phyloP scores from a whole-genome alignment of 768 basidiomycete species.

The Tulasnella sp. region DNA sequence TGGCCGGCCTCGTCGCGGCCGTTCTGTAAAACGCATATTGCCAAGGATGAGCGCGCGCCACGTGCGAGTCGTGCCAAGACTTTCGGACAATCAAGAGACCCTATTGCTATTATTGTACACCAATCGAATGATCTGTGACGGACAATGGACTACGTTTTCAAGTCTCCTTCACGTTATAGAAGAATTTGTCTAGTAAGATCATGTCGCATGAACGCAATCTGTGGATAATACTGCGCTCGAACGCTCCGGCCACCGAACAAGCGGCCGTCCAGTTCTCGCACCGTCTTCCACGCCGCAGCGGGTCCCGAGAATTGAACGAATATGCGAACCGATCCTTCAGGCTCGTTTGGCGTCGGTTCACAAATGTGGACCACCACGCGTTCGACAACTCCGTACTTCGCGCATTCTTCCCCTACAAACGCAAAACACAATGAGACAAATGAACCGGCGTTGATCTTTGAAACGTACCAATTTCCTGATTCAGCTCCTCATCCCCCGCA shows the following conservation, averaged over 20 bases:
- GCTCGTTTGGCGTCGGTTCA: conserved; percentile 49
- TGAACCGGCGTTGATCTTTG: neutral
- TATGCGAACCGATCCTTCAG: conserved; percentile 79
- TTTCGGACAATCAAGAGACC: neutral
- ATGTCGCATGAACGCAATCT: conserved; percentile 30
- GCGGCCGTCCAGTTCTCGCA: conserved; percentile 83
- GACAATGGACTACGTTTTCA: neutral
- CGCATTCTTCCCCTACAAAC: conserved; percentile 70
- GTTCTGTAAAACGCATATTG: neutral
- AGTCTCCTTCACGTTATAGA: neutral
- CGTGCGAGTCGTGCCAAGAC: neutral
- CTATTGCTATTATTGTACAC: neutral
- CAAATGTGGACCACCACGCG: conserved; percentile 75
- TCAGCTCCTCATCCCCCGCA: conserved; percentile 69
- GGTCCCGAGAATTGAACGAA: conserved; percentile 88
- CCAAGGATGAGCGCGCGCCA: neutral
- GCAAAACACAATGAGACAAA: neutral
- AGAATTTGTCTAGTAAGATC: neutral
- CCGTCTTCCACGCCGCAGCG: conserved; percentile 92
- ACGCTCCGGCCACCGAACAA: conserved; percentile 84
- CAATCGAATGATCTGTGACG: neutral
- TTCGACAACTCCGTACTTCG: conserved; percentile 85
- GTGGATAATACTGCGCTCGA: conserved; percentile 70
- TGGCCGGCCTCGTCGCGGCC: neutral
- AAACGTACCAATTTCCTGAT: conserved; percentile 72